Evolutionary conservation across 306 rosid genomes (phyloP), one percentile per base, ranked within the genome.

Genomic region (Malus domestica): DNA sequence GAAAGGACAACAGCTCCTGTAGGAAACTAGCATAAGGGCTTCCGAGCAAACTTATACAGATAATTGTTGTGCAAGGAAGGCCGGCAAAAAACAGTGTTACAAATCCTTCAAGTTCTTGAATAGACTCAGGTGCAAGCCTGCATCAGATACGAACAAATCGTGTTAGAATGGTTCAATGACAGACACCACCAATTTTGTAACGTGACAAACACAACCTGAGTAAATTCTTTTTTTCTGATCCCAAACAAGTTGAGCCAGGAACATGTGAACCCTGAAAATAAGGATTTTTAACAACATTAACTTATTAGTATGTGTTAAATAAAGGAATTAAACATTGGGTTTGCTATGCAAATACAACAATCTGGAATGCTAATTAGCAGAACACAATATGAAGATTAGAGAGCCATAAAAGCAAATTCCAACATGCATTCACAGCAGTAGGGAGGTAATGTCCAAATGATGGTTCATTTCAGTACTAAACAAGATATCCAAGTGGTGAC

Each of bases 31-130:
- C 64, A 85, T 86, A 87, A 78, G 89, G 90, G 54, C 78, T 78
- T 71, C 87, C 96, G 42, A 94, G 91, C 80, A 94, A 85, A 84
- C 96, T 91, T 70, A 87, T 78, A 77, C 90, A 76, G 62, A 91
- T 83, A 32, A 88, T 64, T 59, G 97, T 83, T 30, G 90, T 73
- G 68, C 88, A 87, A 70, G 97, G 96, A 85, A 94, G 94, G 75
- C 86, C 88, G 9, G 60, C 78, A 67, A 87, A 85, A 84, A 92
- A 92, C 14, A 75, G 81, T 40, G 80, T 79, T 78, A 89, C 90
- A 83, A 81, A 83, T 66, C 85, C 89, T 87, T 80, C 89, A 80
- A 94, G 91, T 74, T 83, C 90, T 70, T 63, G 82, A 74, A 77
- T 68, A 70, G 93, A 82, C 69, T 85, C 84, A 20, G 95, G 96